Evolutionary conservation across 1,284 basidiomycete species (phyloP).

Genomic region (Testicularia cyperi): DNA sequence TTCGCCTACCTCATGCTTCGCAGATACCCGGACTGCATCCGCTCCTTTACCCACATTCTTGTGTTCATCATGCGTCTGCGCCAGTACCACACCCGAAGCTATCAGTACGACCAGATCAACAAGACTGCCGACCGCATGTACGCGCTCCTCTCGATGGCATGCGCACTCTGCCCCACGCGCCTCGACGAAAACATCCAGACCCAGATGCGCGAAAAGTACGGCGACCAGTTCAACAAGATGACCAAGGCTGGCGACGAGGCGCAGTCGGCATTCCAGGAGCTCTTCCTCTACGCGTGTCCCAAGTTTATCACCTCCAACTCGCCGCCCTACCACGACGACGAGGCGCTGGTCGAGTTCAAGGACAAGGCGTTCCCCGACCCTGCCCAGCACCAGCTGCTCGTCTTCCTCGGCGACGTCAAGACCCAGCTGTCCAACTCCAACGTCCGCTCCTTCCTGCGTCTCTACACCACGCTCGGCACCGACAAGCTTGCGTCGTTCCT

Average conservation of each 20-base stretch:
- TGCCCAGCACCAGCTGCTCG: conserved; percentile 76
- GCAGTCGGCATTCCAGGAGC: conserved; percentile 83
- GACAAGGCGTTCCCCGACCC: conserved; percentile 68
- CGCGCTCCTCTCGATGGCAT: conserved; percentile 88
- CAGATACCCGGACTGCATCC: conserved; percentile 90
- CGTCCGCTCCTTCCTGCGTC: conserved; percentile 84
- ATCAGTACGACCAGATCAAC: conserved; percentile 97
- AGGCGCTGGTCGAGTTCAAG: conserved; percentile 67
- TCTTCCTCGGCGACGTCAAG: conserved; percentile 79
- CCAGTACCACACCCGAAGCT: conserved; percentile 91
- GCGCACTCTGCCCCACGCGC: conserved; percentile 80
- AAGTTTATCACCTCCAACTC: conserved; percentile 90
- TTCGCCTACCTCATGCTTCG: conserved; percentile 95
- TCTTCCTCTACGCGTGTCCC: conserved; percentile 90
- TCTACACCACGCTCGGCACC: conserved; percentile 91
- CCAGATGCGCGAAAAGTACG: conserved; percentile 87
- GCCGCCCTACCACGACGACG: conserved; percentile 83
- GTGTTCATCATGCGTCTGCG: conserved; percentile 64
- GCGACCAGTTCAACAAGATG: conserved; percentile 86
- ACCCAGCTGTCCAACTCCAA: conserved; percentile 79
- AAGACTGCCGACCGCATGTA: conserved; percentile 98
- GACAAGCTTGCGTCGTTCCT: conserved; percentile 88
- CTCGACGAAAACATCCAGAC: conserved; percentile 93
- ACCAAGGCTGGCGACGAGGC: conserved; percentile 68
- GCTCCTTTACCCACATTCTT: conserved; percentile 85